phyloP scores from a whole-genome alignment of 257 asterid species.

The Gentiana macrophylla region DNA sequence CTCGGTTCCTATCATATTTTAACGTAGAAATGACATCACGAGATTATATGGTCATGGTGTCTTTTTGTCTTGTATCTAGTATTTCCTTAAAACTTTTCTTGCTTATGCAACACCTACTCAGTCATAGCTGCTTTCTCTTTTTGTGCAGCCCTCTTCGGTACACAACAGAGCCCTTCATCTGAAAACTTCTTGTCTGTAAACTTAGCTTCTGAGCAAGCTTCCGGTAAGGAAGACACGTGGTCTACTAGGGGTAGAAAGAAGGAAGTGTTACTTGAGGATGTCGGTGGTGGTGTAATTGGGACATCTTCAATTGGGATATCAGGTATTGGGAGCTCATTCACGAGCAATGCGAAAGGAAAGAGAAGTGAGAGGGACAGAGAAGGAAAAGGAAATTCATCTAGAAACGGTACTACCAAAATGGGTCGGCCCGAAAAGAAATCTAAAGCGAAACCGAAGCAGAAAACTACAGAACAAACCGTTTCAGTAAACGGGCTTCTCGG shows the following conservation, averaged over 20 bases:
- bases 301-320: constrained; percentile 30
- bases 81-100: background rate
- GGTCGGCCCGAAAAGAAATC: constrained; percentile 71
- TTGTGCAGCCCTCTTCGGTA: constrained; percentile 51
- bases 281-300: constrained; percentile 42
- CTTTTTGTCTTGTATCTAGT: too few relatives aligned
- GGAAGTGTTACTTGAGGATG: constrained; percentile 64
- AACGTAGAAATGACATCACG: background rate
- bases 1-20: too few relatives aligned
- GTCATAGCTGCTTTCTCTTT: background rate
- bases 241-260: constrained; percentile 52
- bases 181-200: constrained; percentile 31
- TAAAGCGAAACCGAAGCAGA: constrained; percentile 74
- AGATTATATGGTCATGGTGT: background rate
- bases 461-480: constrained; percentile 61
- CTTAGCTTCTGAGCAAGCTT: constrained; percentile 41
- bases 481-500: constrained; percentile 59
- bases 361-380: constrained; percentile 75
- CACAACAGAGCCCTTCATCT: constrained; percentile 62
- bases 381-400: constrained; percentile 68
- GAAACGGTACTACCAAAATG: constrained; percentile 55
- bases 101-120: background rate
- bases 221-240: constrained; percentile 43
- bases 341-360: constrained; percentile 76
- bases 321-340: constrained; percentile 53